Conservation (phyloP, 768 basidiomycete genomes). For the Termitomyces sp. region DNA sequence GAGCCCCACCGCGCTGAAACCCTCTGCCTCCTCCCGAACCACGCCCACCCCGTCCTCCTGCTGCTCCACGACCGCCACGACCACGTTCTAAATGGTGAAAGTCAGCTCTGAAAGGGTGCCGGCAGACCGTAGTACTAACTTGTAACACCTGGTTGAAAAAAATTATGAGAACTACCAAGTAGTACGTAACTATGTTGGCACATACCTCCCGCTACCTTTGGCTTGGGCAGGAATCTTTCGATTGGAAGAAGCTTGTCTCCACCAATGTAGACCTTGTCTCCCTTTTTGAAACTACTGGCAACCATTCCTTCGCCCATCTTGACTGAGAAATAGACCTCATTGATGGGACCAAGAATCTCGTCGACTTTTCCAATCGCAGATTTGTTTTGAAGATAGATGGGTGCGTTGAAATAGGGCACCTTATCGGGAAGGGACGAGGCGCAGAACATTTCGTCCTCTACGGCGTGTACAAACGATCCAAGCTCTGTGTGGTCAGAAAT, state of each 20-base stretch:
- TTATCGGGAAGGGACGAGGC: constrained; percentile 78
- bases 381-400: constrained; percentile 96
- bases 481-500: constrained; percentile 54
- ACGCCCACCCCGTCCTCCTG: constrained; percentile 32
- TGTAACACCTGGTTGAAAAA: constrained; percentile 33
- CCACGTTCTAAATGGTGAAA: constrained; percentile 29
- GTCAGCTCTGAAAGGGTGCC: constrained; percentile 3
- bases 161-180: background rate
- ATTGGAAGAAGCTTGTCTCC: constrained; percentile 97
- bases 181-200: constrained; percentile 10
- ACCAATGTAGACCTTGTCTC: constrained; percentile 96
- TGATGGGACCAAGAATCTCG: constrained; percentile 99
- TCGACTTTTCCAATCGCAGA: constrained; percentile 95
- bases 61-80: constrained; percentile 32
- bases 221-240: constrained; percentile 95
- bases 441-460: constrained; percentile 98
- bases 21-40: constrained; percentile 37
- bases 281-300: constrained; percentile 92
- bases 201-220: constrained; percentile 72
- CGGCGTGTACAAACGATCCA: constrained; percentile 89
- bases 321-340: constrained; percentile 95
- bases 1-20: constrained; percentile 40
- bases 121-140: constrained; percentile 29
- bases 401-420: constrained; percentile 98
- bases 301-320: constrained; percentile 98